Conservation (phyloP, 495 filamentous ascomycete species). For the Xylaria venustula region DNA sequence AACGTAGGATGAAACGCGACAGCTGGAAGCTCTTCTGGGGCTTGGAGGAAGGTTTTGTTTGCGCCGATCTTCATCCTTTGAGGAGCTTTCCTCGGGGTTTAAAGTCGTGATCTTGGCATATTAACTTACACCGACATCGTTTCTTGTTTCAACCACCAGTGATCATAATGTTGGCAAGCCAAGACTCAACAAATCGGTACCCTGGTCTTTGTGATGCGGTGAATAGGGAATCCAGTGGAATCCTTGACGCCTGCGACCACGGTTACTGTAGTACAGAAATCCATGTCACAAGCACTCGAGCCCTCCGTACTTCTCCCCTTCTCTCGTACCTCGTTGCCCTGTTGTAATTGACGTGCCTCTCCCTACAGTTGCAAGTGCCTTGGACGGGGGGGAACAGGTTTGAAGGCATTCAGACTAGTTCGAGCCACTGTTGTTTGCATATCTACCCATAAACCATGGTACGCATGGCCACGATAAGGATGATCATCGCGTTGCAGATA, state of each 20-base stretch:
- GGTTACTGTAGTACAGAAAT: constrained; percentile 3
- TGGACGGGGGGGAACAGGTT: background rate
- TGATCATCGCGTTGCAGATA: background rate
- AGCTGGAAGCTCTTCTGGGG: background rate
- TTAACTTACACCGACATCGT: background rate
- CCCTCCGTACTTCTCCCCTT: background rate
- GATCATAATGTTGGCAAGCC: background rate
- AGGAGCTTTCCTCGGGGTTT: background rate
- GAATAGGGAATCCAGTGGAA: background rate
- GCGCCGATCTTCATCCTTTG: background rate
- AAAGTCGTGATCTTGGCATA: background rate
- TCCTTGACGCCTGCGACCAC: background rate
- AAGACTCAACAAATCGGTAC: background rate
- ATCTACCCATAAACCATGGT: background rate
- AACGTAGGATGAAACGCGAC: constrained; percentile 1
- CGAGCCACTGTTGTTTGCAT: background rate
- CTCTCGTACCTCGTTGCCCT: background rate
- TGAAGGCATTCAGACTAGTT: background rate
- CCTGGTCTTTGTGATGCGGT: background rate
- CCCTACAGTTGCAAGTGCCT: background rate
- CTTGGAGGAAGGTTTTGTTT: constrained; percentile 5
- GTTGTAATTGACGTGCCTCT: background rate
- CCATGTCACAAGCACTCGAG: background rate
- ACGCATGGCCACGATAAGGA: background rate
- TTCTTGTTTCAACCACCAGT: background rate